Evolutionary conservation across 1,139 yeast species (phyloP).

Genomic region (Kodamaea sp.): DNA sequence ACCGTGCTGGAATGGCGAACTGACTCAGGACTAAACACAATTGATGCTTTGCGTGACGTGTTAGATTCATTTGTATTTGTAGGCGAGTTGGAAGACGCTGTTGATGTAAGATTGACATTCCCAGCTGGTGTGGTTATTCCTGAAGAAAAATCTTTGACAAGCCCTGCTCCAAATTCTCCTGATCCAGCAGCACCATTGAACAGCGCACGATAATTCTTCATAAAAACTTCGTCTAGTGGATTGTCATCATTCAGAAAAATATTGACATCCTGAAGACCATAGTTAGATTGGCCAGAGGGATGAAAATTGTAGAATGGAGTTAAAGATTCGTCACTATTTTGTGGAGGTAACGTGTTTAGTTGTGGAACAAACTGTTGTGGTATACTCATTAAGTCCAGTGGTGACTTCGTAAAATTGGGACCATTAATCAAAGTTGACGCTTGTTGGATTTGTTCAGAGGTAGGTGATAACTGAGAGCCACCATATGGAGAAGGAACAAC

Average conservation of each 20-base stretch:
- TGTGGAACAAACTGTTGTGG: constrained; percentile 3
- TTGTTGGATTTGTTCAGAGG: constrained; percentile 1
- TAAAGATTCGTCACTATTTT: constrained; percentile 6
- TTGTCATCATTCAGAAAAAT: constrained; percentile 40
- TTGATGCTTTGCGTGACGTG: constrained; percentile 23
- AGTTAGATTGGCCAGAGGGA: constrained; percentile 5
- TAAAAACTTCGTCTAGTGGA: constrained; percentile 42
- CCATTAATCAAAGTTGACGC: background rate
- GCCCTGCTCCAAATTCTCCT: background rate
- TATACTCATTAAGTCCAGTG: background rate
- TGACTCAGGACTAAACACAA: constrained; percentile 18
- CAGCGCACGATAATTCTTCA: constrained; percentile 12
- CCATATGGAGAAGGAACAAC: constrained; percentile 7
- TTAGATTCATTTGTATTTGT: constrained; percentile 37
- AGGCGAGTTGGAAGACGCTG: constrained; percentile 37
- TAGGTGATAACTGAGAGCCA: constrained; percentile 6
- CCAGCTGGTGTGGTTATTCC: constrained; percentile 5
- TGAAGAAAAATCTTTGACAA: background rate
- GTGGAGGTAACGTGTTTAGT: constrained; percentile 1
- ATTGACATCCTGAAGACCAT: constrained; percentile 30
- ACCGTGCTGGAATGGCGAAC: constrained; percentile 7
- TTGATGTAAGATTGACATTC: constrained; percentile 19
- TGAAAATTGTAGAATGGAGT: constrained; percentile 6
- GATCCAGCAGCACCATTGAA: constrained; percentile 1
- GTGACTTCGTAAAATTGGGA: background rate